Percentiles rank a stretch among this genome's conserved stretches.
phyloP scores from a whole-genome alignment of 1,284 basidiomycete species.

The Schizophyllum commune region DNA sequence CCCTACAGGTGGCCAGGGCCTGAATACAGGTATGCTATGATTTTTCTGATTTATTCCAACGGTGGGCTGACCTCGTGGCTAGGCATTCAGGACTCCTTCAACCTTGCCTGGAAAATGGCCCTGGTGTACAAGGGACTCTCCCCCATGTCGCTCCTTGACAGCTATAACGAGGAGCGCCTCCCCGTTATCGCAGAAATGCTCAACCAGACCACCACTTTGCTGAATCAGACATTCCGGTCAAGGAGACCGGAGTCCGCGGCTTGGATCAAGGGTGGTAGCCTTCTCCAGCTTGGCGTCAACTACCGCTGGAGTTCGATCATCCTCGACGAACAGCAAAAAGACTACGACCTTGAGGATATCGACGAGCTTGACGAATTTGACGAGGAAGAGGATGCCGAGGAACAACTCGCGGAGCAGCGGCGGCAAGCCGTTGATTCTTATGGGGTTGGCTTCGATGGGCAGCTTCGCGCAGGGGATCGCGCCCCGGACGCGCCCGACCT shows the following conservation, averaged over 20 bases:
- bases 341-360: not conserved
- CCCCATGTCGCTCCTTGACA: constrained; percentile 16
- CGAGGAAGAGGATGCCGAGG: not conserved
- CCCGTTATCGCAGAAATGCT: constrained; percentile 24
- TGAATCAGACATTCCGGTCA: constrained; percentile 5
- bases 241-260: not conserved
- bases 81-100: constrained; percentile 17
- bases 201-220: constrained; percentile 13
- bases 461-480: constrained; percentile 6
- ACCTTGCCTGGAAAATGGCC: constrained; percentile 21
- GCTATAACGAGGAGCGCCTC: constrained; percentile 21
- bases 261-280: constrained; percentile 8
- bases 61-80: constrained; percentile 1
- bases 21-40: constrained; percentile 10
- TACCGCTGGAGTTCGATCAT: constrained; percentile 16
- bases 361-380: not conserved
- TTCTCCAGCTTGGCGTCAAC: constrained; percentile 17
- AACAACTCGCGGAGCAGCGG: not conserved
- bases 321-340: constrained; percentile 6
- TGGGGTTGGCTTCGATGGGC: not conserved
- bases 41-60: not conserved
- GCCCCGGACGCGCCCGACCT: constrained; percentile 11
- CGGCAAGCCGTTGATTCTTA: not conserved
- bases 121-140: constrained; percentile 16
- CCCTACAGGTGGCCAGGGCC: constrained; percentile 18